Evolutionary conservation across 805 yeast genomes (phyloP), one percentile per base, ranked within the genome.

Genomic region (Metschnikowia bowlesiae): DNA sequence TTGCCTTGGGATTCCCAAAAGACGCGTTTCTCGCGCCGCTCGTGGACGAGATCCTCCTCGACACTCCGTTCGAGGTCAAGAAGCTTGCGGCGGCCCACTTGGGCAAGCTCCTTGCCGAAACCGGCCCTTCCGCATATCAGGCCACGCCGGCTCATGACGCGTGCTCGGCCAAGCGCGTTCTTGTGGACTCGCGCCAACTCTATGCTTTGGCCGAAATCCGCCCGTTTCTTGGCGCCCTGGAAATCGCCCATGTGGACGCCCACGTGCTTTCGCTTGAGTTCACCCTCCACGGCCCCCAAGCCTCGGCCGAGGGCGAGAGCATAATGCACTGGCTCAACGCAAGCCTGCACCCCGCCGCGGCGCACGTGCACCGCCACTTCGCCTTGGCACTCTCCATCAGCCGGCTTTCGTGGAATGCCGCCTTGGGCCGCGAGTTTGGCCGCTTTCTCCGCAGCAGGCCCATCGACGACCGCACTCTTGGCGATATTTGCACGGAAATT

Each of bases 71-170:
- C 41, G 76, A 71, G 0, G 53, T 74, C 0, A 67, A 80, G 34
- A 67, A 73, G 31, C 51, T 76, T 14, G 77, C 80, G 10, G 70
- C 80, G 0, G 48, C 54, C 14, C 67, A 78, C 5, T 53, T 82
- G 14, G 14, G 14, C 13, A 11, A 14, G 16, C 43, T 39, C n/a
- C 30, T 39, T 22, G 26, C 11, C 8, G 30, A 18, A 16, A 22
- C 9, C 3, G 2, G 8, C 7, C 35, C 16, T 1, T 14, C 42
- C 11, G 22, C 36, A 10, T 37, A 22, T 3, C 9, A 22, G 8
- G 28, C 8, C 8, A n/a, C 9, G n/a, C 16, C 38, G n/a, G 30
- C 30, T 26, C 37, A 18, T 6, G n/a, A 9, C 8, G 6, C 13
- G 4, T 6, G 13, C n/a, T 13, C 45, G 3, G 18, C 10, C 31